Evolutionary conservation across 805 yeast species (phyloP), one percentile per base, ranked within the genome.

Genomic region (Candida dendrica): DNA sequence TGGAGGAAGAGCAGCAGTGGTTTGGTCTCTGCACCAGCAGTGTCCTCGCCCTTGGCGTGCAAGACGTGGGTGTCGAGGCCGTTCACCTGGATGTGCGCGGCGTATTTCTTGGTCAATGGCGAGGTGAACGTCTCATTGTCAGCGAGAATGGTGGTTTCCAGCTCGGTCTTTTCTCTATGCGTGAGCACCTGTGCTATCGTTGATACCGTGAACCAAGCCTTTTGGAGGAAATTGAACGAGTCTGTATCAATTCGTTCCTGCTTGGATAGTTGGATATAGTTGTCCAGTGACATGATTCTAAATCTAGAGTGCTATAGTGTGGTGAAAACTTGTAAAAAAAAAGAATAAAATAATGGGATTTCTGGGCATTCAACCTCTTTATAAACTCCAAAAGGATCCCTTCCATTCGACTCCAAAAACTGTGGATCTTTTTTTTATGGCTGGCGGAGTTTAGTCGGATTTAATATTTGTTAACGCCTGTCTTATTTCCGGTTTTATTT

Each of bases 1-100:
- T 89, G 97, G 16, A 90, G 56, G 43, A 88, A 75, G 2, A 87
- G 61, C 6, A 84, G 60, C 2, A 80, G 64, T 0, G 95, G 95
- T 34, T 78, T 55, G 13, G 69, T 61, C 33, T 68, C 59, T 11
- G n/a, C 30, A 4, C 30, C n/a, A 8, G 13, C n/a, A 4, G 30
- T 11, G n/a, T 27, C 30, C 13, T 27, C 30, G 5, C n/a, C 30
- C n/a, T 27, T 27, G n/a, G 43, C 27, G 6, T 47, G 36, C 6
- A 50, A 24, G 9, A 47, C 44, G 34, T 46, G 42, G 2, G 52
- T 36, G 2, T 48, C 37, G 6, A 14, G 45, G 34, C 19, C 33
- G 39, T 2, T 49, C 51, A 36, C 43, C 38, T 11, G 36, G 6
- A 13, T 32, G 15, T 32, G 15, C 17, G 24, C n/a, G 1, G 37